Base-by-base conservation (phyloP, 148 eudicot species). In the Rhododendron mucronatum region DNA sequence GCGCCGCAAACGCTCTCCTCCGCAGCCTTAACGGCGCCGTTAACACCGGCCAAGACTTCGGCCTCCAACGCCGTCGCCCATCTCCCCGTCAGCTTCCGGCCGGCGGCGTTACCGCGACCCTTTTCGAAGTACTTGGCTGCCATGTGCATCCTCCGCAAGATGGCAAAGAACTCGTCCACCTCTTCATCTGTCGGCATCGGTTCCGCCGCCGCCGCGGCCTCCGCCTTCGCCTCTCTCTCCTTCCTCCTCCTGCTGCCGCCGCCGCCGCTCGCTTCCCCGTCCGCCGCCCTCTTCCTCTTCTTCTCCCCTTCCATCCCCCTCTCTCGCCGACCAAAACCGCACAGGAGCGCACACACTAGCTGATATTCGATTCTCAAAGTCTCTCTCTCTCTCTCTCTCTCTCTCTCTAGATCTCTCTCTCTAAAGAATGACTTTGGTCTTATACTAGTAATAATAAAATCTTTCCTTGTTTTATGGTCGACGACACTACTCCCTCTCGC, bases 151-250 rank as follows among this genome's bases (percentile, higher is more conserved):
- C 86, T 18, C 44, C 86, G 67, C 3, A 84, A 11, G 30, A 84
- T 84, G 12, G 86, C 81, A 14, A 84, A 84, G 81, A 84, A 84
- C 59, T 84, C 86, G n/a, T 84, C 86, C 65, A 84, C 86, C 65
- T 84, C 86, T 12, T 84, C 86, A 3, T 84, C 80, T 35, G 71
- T 74, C 81, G 86, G 81, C 81, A 63, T 6, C 45, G 85, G 50
- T 11, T 76, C 44, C 57, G 16, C 14, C 57, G 57, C 55, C 55
- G 20, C 21, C 61, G 16, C 5, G 5, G 61, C 21, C 21, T 7
- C 81, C 20, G 48, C 26, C n/a, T 78, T 50, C 5, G n/a, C 13
- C 26, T 79, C 82, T 20, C 2, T 15, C 55, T 79, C 82, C 82
- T 79, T 23, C 57, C 9, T 79, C 20, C 82, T n/a, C 21, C 82